Percentiles rank a stretch among this genome's conserved stretches.
Evolutionary conservation across 164 flowering plant genomes (phyloP).

Genomic region (Vitis labrusca): DNA sequence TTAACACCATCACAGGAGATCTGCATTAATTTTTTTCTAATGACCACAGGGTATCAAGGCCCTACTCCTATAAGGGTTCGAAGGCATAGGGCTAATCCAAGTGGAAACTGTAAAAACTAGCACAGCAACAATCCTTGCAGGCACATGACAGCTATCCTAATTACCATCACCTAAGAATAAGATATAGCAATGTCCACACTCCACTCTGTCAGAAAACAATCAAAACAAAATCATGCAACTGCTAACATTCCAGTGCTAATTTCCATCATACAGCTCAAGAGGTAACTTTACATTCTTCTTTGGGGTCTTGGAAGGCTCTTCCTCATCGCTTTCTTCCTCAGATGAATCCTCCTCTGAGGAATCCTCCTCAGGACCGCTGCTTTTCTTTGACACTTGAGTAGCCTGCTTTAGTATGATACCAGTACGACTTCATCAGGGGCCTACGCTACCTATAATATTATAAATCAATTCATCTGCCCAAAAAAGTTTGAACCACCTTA

Average conservation of each 20-base stretch:
- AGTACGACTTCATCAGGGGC: not conserved
- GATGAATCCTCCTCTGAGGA: slow-evolving; percentile 30
- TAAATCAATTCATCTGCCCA: not conserved
- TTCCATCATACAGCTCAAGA: not conserved
- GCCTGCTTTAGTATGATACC: slow-evolving; percentile 6
- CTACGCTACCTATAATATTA: not conserved
- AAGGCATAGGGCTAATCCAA: no score
- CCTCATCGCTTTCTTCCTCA: slow-evolving; percentile 44
- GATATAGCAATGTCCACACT: no score
- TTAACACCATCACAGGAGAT: no score
- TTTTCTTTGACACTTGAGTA: slow-evolving; percentile 16
- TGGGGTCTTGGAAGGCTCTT: slow-evolving; percentile 38
- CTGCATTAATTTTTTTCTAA: no score
- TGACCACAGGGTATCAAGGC: no score
- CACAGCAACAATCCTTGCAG: no score
- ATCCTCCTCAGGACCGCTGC: slow-evolving; percentile 31
- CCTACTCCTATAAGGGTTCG: no score
- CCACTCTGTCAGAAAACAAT: not conserved
- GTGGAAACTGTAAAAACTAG: no score
- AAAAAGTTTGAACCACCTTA: not conserved
- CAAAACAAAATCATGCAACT: no score
- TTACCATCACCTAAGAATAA: not conserved
- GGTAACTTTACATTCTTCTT: slow-evolving; percentile 32
- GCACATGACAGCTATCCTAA: not conserved
- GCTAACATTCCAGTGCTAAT: not conserved